Base-by-base conservation (phyloP, 73 alveolate genomes). In the Breviolum minutum region DNA sequence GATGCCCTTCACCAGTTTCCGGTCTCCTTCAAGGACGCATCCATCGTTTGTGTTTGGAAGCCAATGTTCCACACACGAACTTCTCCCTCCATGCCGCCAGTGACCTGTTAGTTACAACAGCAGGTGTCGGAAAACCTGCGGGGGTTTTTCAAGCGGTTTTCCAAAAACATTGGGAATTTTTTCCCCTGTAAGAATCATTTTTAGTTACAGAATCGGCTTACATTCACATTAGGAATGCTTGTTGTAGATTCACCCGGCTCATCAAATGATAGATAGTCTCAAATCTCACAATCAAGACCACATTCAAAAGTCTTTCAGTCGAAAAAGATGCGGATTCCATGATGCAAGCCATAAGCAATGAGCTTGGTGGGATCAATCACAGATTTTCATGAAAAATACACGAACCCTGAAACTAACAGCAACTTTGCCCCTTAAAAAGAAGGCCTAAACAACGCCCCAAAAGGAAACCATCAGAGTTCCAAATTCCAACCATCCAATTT, bases 21-120 rank as follows among this genome's bases (percentile, higher is more conserved):
- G 1, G 71, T 13, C 77, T 10, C 96, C 96, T 99, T 99, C 99
- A 99, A 99, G 5, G 99, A 99, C 40, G 99, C 99, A 64, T 99
- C 99, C 99, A 99, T 99, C 63, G 99, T 99, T 71, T 94, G 99
- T n/a, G 99, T 94, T 32, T 94, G 99, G 63, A 77, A 82, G 61
- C 99, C 99, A 73, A 99, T 99, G 92, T 99, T 99, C 99, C 99
- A 99, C 90, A 99, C 99, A 97, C 99, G 99, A 66, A 99, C 99
- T 93, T 99, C 99, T 30, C 99, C 99, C 99, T 99, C 99, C 99
- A 99, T 99, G 79, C 99, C 99, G n/a, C 99, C 99, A 22, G 99
- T 99, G n/a, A 99, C 74, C 17, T 66, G 74, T 17, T 66, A 17
- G 74, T 66, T 66, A 13, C 24, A 66, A 13, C 17, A 13, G 74